A percentile compares a stretch with the other conserved stretches of the same genome.
phyloP scores from a whole-genome alignment of 176 grass and related monocot genomes.

The Echinochloa phyllopogon region DNA sequence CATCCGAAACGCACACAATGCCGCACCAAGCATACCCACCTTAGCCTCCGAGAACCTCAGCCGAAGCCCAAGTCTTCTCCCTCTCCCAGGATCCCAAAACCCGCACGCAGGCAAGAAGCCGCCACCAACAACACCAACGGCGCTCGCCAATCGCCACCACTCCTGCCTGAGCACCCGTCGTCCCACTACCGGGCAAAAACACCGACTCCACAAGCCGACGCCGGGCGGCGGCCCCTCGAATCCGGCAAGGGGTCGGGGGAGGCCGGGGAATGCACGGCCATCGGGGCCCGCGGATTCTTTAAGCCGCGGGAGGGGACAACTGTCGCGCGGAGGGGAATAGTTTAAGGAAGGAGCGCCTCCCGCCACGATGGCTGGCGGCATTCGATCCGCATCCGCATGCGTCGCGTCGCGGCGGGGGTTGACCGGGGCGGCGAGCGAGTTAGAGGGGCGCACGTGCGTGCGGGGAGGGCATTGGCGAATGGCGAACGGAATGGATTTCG shows the following conservation, averaged over 20 bases:
- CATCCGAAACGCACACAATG: slow-evolving; percentile 17
- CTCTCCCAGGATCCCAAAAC: slow-evolving; percentile 28
- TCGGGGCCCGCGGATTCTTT: slow-evolving; percentile 33
- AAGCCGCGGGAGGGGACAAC: slow-evolving; percentile 40
- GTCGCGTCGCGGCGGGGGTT: slow-evolving; percentile 22
- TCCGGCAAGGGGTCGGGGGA: slow-evolving; percentile 23
- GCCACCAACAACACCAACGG: background rate
- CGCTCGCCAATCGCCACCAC: background rate
- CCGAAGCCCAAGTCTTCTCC: background rate
- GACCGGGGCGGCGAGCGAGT: slow-evolving; percentile 44
- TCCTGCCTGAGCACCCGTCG: background rate
- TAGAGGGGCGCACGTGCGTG: slow-evolving; percentile 50
- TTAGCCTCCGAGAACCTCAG: background rate
- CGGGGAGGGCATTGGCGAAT: background rate
- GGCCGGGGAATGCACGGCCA: slow-evolving; percentile 26
- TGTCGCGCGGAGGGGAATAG: slow-evolving; percentile 24
- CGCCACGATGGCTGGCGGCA: slow-evolving; percentile 2
- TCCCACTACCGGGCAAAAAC: background rate
- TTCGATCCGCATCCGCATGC: slow-evolving; percentile 38
- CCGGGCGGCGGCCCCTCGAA: slow-evolving; percentile 16
- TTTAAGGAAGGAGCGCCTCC: slow-evolving; percentile 11
- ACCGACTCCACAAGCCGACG: slow-evolving; percentile 10
- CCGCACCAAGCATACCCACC: slow-evolving; percentile 26
- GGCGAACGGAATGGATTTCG: background rate
- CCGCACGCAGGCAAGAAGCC: background rate